Conservation (phyloP, 106 monocot genomes). For the Apostasia shenzhenica region DNA sequence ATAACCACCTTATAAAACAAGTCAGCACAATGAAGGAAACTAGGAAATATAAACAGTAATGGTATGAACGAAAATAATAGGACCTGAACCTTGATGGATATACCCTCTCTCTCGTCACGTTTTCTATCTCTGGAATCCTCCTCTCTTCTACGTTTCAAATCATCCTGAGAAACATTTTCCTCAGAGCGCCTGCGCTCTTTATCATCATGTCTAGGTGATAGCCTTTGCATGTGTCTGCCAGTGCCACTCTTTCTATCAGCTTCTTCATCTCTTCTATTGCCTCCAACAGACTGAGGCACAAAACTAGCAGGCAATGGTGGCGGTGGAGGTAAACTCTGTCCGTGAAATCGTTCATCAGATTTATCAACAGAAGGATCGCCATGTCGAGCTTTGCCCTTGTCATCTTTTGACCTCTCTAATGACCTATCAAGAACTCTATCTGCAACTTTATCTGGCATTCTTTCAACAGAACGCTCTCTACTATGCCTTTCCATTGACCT, state of each 20-base stretch:
- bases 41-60: too few relatives aligned
- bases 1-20: too few relatives aligned
- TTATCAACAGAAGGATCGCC: slow-evolving; percentile 35
- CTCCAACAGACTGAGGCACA: slow-evolving; percentile 81
- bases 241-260: slow-evolving; percentile 51
- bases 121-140: slow-evolving; percentile 85
- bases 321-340: slow-evolving; percentile 82
- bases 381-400: slow-evolving; percentile 54
- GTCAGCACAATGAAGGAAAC: too few relatives aligned
- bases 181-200: slow-evolving; percentile 75
- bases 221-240: slow-evolving; percentile 52
- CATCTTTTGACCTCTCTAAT: slow-evolving; percentile 64
- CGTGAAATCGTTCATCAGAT: slow-evolving; percentile 68
- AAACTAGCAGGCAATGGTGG: slow-evolving; percentile 82
- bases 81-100: slow-evolving; percentile 50
- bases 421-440: slow-evolving; percentile 46
- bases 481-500: slow-evolving; percentile 66
- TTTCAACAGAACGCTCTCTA: slow-evolving; percentile 72
- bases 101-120: slow-evolving; percentile 71
- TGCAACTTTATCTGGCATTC: slow-evolving; percentile 50
- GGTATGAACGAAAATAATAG: background rate
- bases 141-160: slow-evolving; percentile 74
- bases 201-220: slow-evolving; percentile 84
- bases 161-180: slow-evolving; percentile 76
- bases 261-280: slow-evolving; percentile 76